phyloP scores from a whole-genome alignment of 306 rosid genomes.

The Pueraria montana region DNA sequence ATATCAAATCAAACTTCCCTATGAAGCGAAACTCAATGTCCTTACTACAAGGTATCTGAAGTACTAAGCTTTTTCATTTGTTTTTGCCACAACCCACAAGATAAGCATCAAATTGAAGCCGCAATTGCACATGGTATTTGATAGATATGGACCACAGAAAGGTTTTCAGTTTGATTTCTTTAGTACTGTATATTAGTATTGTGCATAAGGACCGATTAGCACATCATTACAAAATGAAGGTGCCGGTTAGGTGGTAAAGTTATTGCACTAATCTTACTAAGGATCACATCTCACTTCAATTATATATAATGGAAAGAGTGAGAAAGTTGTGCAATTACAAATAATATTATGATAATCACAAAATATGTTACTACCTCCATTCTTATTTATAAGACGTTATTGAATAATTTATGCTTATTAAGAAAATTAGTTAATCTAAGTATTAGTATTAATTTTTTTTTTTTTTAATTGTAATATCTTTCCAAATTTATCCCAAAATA shows the following conservation, averaged over 20 bases:
- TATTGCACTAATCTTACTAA: background rate
- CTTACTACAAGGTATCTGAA: conserved; percentile 22
- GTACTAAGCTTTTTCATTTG: conserved; percentile 34
- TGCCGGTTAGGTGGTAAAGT: conserved; percentile 8
- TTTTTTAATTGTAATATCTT: too few relatives aligned
- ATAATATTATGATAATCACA: background rate
- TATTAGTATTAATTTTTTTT: too few relatives aligned
- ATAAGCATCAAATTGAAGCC: conserved; percentile 36
- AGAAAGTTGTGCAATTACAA: conserved; percentile 21
- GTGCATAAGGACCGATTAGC: background rate
- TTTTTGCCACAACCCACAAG: background rate
- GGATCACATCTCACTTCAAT: conserved; percentile 10
- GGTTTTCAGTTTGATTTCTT: background rate
- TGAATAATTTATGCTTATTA: too few relatives aligned
- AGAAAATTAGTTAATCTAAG: too few relatives aligned
- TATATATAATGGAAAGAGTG: background rate
- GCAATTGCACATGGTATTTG: conserved; percentile 41
- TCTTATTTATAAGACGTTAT: too few relatives aligned
- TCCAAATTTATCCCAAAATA: too few relatives aligned
- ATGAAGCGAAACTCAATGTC: conserved; percentile 42
- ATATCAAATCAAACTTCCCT: conserved; percentile 54
- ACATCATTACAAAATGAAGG: background rate
- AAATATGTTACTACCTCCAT: too few relatives aligned
- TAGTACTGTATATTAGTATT: background rate
- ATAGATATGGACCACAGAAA: conserved; percentile 48